Evolutionary conservation across 2,329 filamentous ascomycete species (phyloP).

Genomic region (Pseudogymnoascus sp.): DNA sequence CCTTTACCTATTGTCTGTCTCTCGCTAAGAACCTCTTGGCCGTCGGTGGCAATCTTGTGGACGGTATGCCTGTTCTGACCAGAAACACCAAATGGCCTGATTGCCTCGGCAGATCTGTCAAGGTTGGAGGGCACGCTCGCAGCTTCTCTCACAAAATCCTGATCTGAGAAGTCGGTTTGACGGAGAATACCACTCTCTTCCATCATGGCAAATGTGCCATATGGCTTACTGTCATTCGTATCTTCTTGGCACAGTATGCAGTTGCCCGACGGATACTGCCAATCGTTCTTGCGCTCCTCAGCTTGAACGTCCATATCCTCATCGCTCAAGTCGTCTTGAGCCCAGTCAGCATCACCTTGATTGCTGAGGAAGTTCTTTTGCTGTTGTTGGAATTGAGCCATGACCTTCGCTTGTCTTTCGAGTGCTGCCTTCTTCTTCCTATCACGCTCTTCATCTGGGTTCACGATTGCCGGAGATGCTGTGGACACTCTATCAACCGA

Average conservation of each 20-base stretch:
- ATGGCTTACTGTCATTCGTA: slow-evolving; percentile 78
- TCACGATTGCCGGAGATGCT: slow-evolving; percentile 62
- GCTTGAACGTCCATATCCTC: slow-evolving; percentile 51
- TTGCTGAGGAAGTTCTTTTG: slow-evolving; percentile 91
- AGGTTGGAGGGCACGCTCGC: slow-evolving; percentile 70
- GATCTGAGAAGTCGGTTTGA: slow-evolving; percentile 74
- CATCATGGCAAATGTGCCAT: slow-evolving; percentile 87
- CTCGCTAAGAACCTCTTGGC: slow-evolving; percentile 63
- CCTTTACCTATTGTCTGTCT: slow-evolving; percentile 82
- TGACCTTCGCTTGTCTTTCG: slow-evolving; percentile 84
- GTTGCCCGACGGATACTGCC: slow-evolving; percentile 87
- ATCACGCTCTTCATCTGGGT: slow-evolving; percentile 58
- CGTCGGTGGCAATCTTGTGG: slow-evolving; percentile 65
- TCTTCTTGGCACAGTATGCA: slow-evolving; percentile 97
- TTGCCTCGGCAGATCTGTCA: slow-evolving; percentile 73
- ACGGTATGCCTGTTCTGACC: slow-evolving; percentile 75
- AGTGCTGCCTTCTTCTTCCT: slow-evolving; percentile 84
- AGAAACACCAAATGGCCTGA: slow-evolving; percentile 85
- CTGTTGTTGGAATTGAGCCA: slow-evolving; percentile 97
- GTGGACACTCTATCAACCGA: slow-evolving; percentile 74
- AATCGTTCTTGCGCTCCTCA: slow-evolving; percentile 64
- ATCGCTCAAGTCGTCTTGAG: slow-evolving; percentile 67
- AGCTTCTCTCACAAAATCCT: slow-evolving; percentile 78
- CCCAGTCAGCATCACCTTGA: slow-evolving; percentile 83
- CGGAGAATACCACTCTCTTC: slow-evolving; percentile 79